Base-by-base conservation (phyloP, 495 filamentous ascomycete genomes). In the Halenospora varia region DNA sequence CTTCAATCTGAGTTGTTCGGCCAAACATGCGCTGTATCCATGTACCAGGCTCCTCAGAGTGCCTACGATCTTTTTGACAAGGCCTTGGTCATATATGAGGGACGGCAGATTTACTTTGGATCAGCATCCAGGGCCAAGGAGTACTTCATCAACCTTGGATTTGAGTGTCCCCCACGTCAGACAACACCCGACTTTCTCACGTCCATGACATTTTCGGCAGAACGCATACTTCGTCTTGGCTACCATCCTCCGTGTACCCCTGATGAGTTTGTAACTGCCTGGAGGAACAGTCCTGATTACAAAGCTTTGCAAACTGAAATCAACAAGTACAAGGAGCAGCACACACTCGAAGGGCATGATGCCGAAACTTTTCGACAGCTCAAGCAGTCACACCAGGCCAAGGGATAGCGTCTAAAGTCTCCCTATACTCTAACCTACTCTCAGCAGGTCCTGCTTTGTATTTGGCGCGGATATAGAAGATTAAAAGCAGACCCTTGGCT, bases 151-250 rank as follows among this genome's bases (percentile, higher is more conserved):
- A 68, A 80, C 45, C 71, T 85, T 22, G 82, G 83, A 1, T 86
- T 82, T 61, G 48, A 61, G 23, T 80, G 81, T 57, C 79, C 79
- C 0, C 71, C 72, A 0, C 67, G 81, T 1, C 76, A 79, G 64
- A 85, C 81, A 0, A 85, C 80, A 0, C 77, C 83, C 10, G 88
- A 90, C 64, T 90, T 89, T 62, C 70, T 90, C 10, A 90, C 87
- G 0, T 86, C 84, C 8, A 77, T 90, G 63, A 88, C 86, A 11
- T 84, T 83, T 45, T 75, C 82, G 4, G 71, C 78, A 23, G 82
- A 89, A 51, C 82, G 88, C 10, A 72, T 78, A 23, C 67, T 83
- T 35, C 77, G 80, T 0, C 62, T 71, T 0, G 88, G 87, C 0
- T 86, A 75, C 39, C 71, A 71, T 39, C 81, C 85, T 6, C 89